Conservation (phyloP, 169 alveolate genomes). For the Fabrea salina region DNA sequence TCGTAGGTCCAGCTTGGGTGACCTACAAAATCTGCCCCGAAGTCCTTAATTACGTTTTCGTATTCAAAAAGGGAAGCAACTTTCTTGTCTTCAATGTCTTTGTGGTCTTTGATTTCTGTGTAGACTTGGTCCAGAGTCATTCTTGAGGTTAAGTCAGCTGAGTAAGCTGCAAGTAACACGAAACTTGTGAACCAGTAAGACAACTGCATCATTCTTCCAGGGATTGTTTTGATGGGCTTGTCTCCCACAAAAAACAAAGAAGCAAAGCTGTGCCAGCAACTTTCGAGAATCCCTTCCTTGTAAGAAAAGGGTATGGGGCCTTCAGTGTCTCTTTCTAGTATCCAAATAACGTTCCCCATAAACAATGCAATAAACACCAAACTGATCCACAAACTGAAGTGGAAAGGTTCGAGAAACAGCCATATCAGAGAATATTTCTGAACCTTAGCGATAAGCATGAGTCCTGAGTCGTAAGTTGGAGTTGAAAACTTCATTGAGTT, state of each 20-base stretch:
- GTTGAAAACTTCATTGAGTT: background rate
- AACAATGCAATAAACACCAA: background rate
- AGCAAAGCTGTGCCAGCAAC: background rate
- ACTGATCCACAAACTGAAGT: background rate
- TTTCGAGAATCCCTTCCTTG: slow-evolving; percentile 10
- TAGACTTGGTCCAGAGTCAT: background rate
- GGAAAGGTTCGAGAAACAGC: slow-evolving; percentile 17
- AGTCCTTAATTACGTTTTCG: background rate
- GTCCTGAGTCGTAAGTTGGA: slow-evolving; percentile 26
- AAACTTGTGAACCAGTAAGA: background rate
- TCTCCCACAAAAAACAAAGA: slow-evolving; percentile 17
- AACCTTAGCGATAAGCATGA: background rate
- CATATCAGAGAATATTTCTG: background rate
- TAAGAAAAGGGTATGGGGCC: background rate
- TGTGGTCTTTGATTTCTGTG: background rate
- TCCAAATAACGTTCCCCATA: background rate
- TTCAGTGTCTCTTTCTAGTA: background rate
- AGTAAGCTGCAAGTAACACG: background rate
- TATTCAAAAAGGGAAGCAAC: background rate
- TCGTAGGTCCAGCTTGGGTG: background rate
- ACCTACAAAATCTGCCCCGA: background rate
- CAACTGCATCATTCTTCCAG: slow-evolving; percentile 4
- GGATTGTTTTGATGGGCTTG: background rate
- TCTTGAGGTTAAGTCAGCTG: background rate
- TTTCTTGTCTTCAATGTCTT: slow-evolving; percentile 9